Evolutionary conservation across 306 rosid species (phyloP).

Genomic region (Castanea sativa): DNA sequence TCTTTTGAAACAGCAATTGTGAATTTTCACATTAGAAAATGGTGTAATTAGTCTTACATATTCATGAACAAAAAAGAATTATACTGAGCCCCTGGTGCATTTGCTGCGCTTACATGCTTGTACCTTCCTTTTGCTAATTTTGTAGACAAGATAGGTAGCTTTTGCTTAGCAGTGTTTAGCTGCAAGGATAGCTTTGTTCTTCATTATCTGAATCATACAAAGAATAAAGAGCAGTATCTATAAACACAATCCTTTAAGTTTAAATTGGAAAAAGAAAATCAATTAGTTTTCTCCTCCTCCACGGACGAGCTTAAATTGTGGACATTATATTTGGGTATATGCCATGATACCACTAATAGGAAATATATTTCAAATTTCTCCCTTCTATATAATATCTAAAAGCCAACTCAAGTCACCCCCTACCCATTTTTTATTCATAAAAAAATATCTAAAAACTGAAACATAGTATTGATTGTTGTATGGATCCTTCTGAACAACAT

Average conservation of each 20-base stretch:
- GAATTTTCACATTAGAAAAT: background rate
- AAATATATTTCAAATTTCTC: background rate
- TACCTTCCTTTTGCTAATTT: background rate
- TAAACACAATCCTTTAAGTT: background rate
- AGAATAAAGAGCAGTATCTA: background rate
- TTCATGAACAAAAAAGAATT: background rate
- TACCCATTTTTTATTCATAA: too few species aligned
- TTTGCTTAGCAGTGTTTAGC: slow-evolving; percentile 3
- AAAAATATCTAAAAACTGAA: too few species aligned
- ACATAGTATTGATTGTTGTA: too few species aligned
- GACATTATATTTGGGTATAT: background rate
- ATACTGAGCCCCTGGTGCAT: background rate
- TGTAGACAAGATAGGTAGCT: background rate
- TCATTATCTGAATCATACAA: background rate
- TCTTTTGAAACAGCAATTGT: background rate
- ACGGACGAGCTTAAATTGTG: background rate
- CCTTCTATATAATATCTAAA: too few species aligned
- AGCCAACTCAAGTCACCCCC: too few species aligned
- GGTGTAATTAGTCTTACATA: background rate
- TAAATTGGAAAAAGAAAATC: background rate
- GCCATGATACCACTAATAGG: background rate
- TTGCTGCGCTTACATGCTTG: background rate
- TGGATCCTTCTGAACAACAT: too few species aligned
- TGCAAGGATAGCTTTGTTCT: background rate
- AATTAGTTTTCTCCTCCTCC: background rate